Base-by-base conservation (phyloP, 805 yeast genomes). In the Metschnikowia arizonensis region DNA sequence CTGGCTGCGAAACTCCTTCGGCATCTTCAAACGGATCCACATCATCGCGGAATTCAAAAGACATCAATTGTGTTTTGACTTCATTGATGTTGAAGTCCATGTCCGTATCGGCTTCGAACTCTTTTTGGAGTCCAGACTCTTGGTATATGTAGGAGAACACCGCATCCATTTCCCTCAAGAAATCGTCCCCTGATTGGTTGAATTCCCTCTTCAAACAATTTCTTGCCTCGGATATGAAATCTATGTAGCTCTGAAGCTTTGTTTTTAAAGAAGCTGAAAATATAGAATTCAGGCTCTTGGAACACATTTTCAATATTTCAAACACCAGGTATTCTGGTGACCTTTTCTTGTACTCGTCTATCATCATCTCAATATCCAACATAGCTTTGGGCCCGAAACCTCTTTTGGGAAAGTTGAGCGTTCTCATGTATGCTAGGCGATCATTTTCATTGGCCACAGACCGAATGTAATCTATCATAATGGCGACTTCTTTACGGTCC, bases 401-500 rank as follows among this genome's bases (percentile, higher is more conserved):
- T 45, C 83, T 65, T 30, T 79, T 69, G 1, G 90, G 91, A 42
- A 69, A 70, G 36, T 77, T 74, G 23, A 89, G 50, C 1, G 83
- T 72, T 28, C 88, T 64, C 28, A 77, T 50, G 28, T 78, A 68
- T 0, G 96, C 86, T 24, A 79, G 60, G 46, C 75, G 66, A 58
- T 88, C 96, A 42, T 65, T 61, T 19, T 74, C 78, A 23, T 82
- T 76, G 4, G 77, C 71, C 4, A 86, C 67, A 1, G 83, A 79
- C 26, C 88, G 73, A 23, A 91, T 58, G 52, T 82, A 80, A 56
- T 83, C 85, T 34, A 88, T 49, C 46, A 86, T 72, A 0, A 78
- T 64, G 18, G 72, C 68, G 12, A 88, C 81, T 56, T 87, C 96
- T 45, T 77, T 78, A 33, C 83, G 63, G 33, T 85, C 88, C 91